Conservation (phyloP, 2,329 filamentous ascomycete genomes). For the Diaporthe amygdali region DNA sequence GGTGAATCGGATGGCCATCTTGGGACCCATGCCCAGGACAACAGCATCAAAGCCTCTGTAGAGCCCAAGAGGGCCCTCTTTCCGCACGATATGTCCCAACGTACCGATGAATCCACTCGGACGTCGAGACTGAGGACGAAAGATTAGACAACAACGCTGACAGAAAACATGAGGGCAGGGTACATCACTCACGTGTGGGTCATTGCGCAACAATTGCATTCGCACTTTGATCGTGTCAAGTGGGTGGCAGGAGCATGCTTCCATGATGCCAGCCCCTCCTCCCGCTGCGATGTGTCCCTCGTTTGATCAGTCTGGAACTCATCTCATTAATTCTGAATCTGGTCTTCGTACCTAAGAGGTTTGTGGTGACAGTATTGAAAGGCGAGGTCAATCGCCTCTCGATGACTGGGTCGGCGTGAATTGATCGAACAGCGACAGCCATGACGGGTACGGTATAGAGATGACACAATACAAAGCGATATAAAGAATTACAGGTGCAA, state of each 20-base stretch:
- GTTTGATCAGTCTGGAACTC: not conserved
- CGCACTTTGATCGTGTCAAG: not conserved
- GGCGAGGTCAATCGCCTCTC: not conserved
- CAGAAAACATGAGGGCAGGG: too few relatives aligned
- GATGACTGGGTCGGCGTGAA: not conserved
- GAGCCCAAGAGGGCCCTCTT: not conserved
- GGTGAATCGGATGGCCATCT: not conserved
- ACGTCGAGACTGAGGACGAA: not conserved
- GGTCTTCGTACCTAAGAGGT: not conserved
- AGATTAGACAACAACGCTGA: not conserved
- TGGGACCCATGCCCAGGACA: not conserved
- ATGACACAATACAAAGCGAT: too few relatives aligned
- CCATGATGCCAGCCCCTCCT: not conserved
- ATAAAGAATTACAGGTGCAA: not conserved
- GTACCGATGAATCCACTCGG: not conserved
- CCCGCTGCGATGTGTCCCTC: not conserved
- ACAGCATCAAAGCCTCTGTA: not conserved
- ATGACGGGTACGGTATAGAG: not conserved
- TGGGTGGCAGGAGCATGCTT: not conserved
- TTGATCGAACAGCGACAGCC: not conserved
- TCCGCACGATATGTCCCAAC: not conserved
- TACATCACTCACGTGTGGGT: not conserved
- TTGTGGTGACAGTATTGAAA: not conserved
- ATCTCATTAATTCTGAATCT: not conserved
- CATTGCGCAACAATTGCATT: not conserved